A percentile compares a stretch with the other conserved stretches of the same genome.
phyloP scores from a whole-genome alignment of 2,329 filamentous ascomycete genomes.

The Elsinoe fawcettii region DNA sequence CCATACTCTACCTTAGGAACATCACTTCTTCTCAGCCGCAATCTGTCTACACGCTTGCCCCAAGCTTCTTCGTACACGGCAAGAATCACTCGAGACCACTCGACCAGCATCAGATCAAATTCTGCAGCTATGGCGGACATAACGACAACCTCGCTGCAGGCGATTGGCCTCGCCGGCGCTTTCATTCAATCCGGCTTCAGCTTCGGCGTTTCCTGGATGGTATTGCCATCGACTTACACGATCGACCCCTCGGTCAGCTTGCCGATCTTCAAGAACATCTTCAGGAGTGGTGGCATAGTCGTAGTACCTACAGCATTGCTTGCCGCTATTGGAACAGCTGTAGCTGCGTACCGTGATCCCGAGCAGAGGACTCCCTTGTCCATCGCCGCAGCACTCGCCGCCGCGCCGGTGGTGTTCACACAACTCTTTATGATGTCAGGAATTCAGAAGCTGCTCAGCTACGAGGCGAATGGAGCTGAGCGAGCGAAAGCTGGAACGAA shows the following conservation, averaged over 20 bases:
- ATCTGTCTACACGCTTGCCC: too few species aligned
- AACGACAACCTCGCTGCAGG: neutral
- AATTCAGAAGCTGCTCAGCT: constrained; percentile 1
- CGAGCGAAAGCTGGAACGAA: neutral
- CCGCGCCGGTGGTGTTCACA: neutral
- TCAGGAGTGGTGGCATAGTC: neutral
- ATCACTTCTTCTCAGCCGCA: too few species aligned
- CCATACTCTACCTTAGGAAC: too few species aligned
- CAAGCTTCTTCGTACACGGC: too few species aligned
- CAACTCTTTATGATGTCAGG: neutral
- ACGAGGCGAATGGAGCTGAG: neutral
- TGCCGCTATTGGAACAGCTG: neutral
- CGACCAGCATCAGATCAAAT: neutral
- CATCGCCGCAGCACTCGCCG: neutral
- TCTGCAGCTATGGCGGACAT: neutral
- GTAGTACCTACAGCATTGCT: neutral
- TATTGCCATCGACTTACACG: neutral
- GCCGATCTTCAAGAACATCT: constrained; percentile 1
- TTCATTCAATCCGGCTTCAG: constrained; percentile 1
- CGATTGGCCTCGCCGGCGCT: neutral
- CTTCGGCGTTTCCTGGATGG: constrained; percentile 1
- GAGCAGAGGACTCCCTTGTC: neutral
- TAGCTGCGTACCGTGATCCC: constrained; percentile 1
- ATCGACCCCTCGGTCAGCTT: neutral
- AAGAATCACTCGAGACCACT: too few species aligned